These are phyloP conservation scores for Kazachstania psychrophila DNA, from an alignment of 805 yeast species.

Conservation along the genomic window DNA sequence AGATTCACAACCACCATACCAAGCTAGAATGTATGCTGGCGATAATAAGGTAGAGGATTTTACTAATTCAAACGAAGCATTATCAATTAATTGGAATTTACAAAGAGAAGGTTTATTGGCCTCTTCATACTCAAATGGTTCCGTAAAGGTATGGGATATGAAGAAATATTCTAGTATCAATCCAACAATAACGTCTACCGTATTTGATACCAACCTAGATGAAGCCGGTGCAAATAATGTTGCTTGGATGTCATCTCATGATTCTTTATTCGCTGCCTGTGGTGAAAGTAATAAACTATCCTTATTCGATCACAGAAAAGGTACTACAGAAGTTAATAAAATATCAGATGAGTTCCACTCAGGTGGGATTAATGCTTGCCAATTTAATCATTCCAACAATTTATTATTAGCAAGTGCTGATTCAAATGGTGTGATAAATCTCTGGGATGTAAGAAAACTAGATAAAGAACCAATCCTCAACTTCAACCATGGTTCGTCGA, in stretches of 20 bases:
- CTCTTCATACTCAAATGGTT: slow-evolving; percentile 56
- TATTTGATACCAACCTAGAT: slow-evolving; percentile 21
- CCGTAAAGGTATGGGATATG: slow-evolving; percentile 60
- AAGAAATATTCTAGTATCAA: slow-evolving; percentile 30
- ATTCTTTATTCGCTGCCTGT: slow-evolving; percentile 50
- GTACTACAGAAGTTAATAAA: slow-evolving; percentile 1
- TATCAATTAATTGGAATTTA: slow-evolving; percentile 69
- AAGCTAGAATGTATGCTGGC: slow-evolving; percentile 10
- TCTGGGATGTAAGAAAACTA: slow-evolving; percentile 59
- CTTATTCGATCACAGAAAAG: slow-evolving; percentile 45
- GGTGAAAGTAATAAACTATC: slow-evolving; percentile 53
- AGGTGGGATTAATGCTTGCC: slow-evolving; percentile 45
- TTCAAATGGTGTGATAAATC: slow-evolving; percentile 41
- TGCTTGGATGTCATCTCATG: slow-evolving; percentile 58
- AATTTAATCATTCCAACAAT: slow-evolving; percentile 49
- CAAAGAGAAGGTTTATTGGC: slow-evolving; percentile 50
- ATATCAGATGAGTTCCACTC: slow-evolving; percentile 5
- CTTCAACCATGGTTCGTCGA: slow-evolving; percentile 37
- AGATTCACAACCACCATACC: slow-evolving; percentile 9
- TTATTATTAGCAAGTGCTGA: slow-evolving; percentile 62
- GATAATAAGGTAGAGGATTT: slow-evolving; percentile 16
- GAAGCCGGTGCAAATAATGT: slow-evolving; percentile 57
- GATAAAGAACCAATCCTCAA: slow-evolving; percentile 22
- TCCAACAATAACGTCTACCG: slow-evolving; percentile 23
- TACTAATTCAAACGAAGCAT: slow-evolving; percentile 39